Conservation (phyloP, 1,284 basidiomycete genomes). For the Earliella scabrosa region DNA sequence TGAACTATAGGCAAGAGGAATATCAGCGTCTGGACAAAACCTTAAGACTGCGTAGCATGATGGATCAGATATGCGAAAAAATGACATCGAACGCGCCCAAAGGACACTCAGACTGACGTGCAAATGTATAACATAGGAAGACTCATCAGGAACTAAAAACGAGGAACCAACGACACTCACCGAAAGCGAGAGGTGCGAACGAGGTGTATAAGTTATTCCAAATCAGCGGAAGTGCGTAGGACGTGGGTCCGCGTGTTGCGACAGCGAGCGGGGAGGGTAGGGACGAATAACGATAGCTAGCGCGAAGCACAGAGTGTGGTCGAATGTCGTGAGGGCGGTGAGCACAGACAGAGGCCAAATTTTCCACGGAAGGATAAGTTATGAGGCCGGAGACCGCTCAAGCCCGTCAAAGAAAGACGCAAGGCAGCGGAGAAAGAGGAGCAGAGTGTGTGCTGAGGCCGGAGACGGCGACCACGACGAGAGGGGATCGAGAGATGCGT, state of each 20-base stretch:
- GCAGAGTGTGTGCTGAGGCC: not conserved
- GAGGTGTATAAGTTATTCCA: constrained; percentile 19
- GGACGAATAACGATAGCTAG: constrained; percentile 7
- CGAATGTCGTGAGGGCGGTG: not conserved
- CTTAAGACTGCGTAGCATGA: constrained; percentile 7
- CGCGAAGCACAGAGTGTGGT: constrained; percentile 3
- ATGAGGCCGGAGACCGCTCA: not conserved
- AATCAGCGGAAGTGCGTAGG: constrained; percentile 4
- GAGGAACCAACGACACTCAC: constrained; percentile 11
- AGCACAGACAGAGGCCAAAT: no score
- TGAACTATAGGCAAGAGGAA: not conserved
- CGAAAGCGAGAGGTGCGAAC: not conserved
- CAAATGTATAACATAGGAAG: constrained; percentile 39
- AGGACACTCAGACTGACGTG: constrained; percentile 56
- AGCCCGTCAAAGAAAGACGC: not conserved
- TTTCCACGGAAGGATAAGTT: constrained; percentile 7
- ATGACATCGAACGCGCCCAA: constrained; percentile 41
- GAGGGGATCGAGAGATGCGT: constrained; percentile 6
- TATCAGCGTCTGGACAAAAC: constrained; percentile 13
- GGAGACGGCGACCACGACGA: constrained; percentile 3
- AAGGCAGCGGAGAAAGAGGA: not conserved
- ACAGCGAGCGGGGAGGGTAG: constrained; percentile 4
- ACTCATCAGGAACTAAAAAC: constrained; percentile 16
- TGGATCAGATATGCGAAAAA: constrained; percentile 40
- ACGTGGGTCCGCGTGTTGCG: not conserved